Conservation (phyloP, 2,329 filamentous ascomycete genomes). For the Elsinoe australis region DNA sequence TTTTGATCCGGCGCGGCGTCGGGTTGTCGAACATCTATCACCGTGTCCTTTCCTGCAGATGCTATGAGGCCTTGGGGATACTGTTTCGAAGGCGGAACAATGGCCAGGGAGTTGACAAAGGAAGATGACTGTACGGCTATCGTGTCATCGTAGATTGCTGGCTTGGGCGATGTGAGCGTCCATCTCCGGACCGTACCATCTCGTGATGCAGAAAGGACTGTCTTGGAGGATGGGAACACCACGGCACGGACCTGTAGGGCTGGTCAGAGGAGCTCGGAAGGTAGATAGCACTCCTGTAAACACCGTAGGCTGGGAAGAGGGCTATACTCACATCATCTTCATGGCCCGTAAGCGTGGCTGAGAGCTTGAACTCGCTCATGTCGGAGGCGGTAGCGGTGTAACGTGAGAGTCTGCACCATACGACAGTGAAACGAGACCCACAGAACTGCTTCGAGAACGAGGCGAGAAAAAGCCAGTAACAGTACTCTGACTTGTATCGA, state of each 20-base stretch:
- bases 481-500: too few relatives aligned
- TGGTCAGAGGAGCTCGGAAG: background rate
- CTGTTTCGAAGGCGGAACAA: constrained; percentile 58
- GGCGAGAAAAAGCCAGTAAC: too few relatives aligned
- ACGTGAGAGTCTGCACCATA: background rate
- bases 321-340: constrained; percentile 72
- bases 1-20: constrained; percentile 60
- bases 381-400: background rate
- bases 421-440: background rate
- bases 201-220: constrained; percentile 77
- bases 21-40: constrained; percentile 81
- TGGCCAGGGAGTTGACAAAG: constrained; percentile 82
- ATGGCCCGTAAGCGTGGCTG: constrained; percentile 80
- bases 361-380: constrained; percentile 87
- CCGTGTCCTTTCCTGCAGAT: constrained; percentile 82
- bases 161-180: constrained; percentile 59
- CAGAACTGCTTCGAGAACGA: too few relatives aligned
- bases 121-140: constrained; percentile 72
- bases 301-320: too few relatives aligned
- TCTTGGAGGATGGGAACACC: constrained; percentile 63
- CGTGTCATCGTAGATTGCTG: constrained; percentile 67
- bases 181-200: constrained; percentile 86
- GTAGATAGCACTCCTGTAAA: too few relatives aligned
- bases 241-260: constrained; percentile 70
- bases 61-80: constrained; percentile 74